Evolutionary conservation across 441 rosid species (phyloP), one percentile per base, ranked within the genome.

Genomic region (Euphorbia celastroides): DNA sequence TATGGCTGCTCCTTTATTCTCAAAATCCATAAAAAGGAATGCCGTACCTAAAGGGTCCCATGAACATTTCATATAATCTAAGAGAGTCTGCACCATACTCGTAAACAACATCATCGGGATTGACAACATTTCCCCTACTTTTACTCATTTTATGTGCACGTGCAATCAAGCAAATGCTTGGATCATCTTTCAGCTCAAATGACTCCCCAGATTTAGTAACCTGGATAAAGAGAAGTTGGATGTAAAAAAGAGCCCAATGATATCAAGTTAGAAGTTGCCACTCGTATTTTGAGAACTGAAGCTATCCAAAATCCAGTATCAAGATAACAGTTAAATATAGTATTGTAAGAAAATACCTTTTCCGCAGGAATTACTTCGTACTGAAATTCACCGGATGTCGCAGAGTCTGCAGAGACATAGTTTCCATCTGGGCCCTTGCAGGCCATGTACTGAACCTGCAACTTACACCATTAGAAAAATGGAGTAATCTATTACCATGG

Each of bases 101-200:
- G 26, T 67, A 78, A 69, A 89, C 89, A 70, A 94, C 91, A 70
- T 94, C 99, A 75, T 94, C 97, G 44, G 97, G 97, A 75, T 89
- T 94, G 69, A 94, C 88, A n/a, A 91, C 97, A 74, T 94, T 94
- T 69, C 97, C 99, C 82, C 96, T 83, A 77, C 99, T 91, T 82
- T 91, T 94, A 77, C 99, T 89, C 99, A 91, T 94, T 80, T 94
- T 91, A 80, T 91, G 89, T 57, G 96, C 77, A 23, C 94, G 96
- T 31, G 96, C 84, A 71, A 65, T 77, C 72, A 94, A 64, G 60
- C 80, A 90, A 71, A 91, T 81, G 71, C 75, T 58, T 54, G 82
- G 81, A 71, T 81, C 71, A 38, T 84, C 92, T 81, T 89, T 88
- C 77, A 94, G 78, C 64, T 88, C 85, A 75, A 83, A 94, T 55